Evolutionary conservation across 148 eudicot genomes (phyloP), one percentile per base, ranked within the genome.

Genomic region (Bassia scoparia): DNA sequence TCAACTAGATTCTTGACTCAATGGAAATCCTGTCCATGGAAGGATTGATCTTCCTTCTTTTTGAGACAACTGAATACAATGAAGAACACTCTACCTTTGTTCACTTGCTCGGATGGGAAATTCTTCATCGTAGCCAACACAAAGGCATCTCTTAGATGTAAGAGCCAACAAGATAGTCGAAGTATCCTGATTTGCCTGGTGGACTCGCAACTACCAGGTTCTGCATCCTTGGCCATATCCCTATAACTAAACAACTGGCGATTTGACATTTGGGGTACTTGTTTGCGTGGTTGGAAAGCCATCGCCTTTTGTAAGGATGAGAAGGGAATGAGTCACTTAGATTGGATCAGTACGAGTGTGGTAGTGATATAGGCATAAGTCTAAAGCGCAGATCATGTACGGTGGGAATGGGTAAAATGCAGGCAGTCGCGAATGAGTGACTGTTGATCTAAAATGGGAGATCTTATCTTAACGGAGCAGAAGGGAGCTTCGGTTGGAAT

Each of bases 41-140:
- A 64, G 26, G 24, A 34, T 86, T 13, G 69, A 74, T 14, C 41
- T 91, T 0, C 88, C 90, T 0, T 69, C 82, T 91, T 3, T 12
- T 7, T 0, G 78, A 89, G 17, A 92, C 92, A 27, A 73, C 82
- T 4, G 96, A 89, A 3, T 53, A 1, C 71, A n/a, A 65, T 11
- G 97, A n/a, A 92, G 59, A 95, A 95, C 86, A 95, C 88, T 95
- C 53, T 95, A 92, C 99, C 1, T 95, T 91, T 69, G 85, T 88
- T 12, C 78, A 84, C 81, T 92, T 3, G 82, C 86, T 7, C 97
- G 1, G 93, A 95, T 41, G 94, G 96, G 1, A 92, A 87, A 71
- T 61, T 92, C 54, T 95, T 88, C 76, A 68, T 95, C 30, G 73
- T 92, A 3, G 97, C 97, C 18, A 95, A 92, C 79, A 58, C 58